A percentile compares a stretch with the other conserved stretches of the same genome.
Conservation (phyloP, 768 basidiomycete species). For the Hysterangium stoloniferum region DNA sequence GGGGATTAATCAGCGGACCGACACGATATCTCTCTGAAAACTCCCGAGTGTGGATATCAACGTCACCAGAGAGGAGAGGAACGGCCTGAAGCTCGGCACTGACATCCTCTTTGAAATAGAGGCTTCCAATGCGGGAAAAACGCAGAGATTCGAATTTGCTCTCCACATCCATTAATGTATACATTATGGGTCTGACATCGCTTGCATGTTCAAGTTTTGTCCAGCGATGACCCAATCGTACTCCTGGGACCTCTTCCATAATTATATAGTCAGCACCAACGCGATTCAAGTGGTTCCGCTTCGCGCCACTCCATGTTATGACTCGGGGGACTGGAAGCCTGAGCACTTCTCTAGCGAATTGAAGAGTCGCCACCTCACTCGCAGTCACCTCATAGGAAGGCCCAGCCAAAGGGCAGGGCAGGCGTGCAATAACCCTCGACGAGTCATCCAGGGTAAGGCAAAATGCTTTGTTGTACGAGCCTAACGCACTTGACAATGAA, state of each 20-base stretch:
- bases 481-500: slow-evolving; percentile 17
- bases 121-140: slow-evolving; percentile 4
- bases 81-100: background rate
- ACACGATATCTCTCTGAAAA: background rate
- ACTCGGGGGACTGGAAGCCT: slow-evolving; percentile 36
- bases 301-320: slow-evolving; percentile 28
- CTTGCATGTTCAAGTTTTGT: slow-evolving; percentile 9
- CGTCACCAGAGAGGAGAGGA: background rate
- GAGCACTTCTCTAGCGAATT: slow-evolving; percentile 28
- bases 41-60: background rate
- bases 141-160: background rate
- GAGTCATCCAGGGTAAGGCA: slow-evolving; percentile 30
- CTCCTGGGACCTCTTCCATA: slow-evolving; percentile 29
- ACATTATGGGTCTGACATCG: background rate
- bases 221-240: slow-evolving; percentile 5
- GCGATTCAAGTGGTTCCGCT: slow-evolving; percentile 23
- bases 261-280: slow-evolving; percentile 40
- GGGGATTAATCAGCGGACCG: background rate
- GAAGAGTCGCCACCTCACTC: slow-evolving; percentile 41
- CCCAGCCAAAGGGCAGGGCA: slow-evolving; percentile 31
- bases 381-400: slow-evolving; percentile 34
- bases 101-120: slow-evolving; percentile 9
- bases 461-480: slow-evolving; percentile 35
- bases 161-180: background rate
- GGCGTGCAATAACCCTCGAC: slow-evolving; percentile 33